Percentiles rank a stretch among this genome's conserved stretches.
phyloP scores from a whole-genome alignment of 1,284 basidiomycete species.

The Leccinum holopus region DNA sequence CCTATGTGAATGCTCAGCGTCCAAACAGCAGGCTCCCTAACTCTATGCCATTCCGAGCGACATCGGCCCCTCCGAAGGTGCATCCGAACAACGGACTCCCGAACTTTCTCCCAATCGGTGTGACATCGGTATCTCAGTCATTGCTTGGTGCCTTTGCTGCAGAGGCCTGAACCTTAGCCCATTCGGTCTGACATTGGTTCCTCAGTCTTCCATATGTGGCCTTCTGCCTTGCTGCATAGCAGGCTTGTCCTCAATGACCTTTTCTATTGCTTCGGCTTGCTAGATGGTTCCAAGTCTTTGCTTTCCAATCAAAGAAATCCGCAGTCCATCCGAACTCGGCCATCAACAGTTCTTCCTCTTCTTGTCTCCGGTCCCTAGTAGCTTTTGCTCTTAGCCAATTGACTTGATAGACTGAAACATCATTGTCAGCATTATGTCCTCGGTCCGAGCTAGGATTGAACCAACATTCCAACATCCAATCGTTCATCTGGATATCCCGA shows the following conservation, averaged over 20 bases:
- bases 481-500: not conserved
- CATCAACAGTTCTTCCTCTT: not conserved
- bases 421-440: not conserved
- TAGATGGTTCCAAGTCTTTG: not conserved
- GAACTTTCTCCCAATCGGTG: no score
- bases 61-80: no score
- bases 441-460: not conserved
- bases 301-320: not conserved
- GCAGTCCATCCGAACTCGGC: not conserved
- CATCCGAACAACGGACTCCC: no score
- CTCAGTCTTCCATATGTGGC: not conserved
- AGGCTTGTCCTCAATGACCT: not conserved
- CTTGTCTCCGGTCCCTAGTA: not conserved
- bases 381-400: slow-evolving; percentile 1
- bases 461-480: slow-evolving; percentile 8
- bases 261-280: not conserved
- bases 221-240: not conserved
- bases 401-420: not conserved
- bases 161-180: not conserved
- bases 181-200: not conserved
- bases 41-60: no score
- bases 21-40: no score
- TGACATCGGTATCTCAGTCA: no score
- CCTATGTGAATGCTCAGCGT: not conserved
- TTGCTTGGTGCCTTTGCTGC: not conserved